Percentiles rank a stretch among this genome's conserved stretches.
Evolutionary conservation across 495 filamentous ascomycete species (phyloP).

Genomic region (Penicillium cataractarum): DNA sequence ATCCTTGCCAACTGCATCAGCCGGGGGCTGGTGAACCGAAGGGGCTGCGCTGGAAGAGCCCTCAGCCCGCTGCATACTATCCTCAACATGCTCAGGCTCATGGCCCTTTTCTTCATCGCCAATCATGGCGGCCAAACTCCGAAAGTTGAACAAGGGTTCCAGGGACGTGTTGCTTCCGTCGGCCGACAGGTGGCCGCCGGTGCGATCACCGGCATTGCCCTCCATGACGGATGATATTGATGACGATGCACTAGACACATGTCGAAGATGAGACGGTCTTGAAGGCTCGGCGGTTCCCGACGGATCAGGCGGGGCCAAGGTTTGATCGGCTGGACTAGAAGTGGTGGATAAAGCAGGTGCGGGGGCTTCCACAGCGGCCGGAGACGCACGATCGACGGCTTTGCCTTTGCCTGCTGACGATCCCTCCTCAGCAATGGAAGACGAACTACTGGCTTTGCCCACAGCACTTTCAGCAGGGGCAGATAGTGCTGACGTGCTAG

Average conservation of each 20-base stretch:
- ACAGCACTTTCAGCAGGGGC: constrained; percentile 29
- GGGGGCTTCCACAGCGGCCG: constrained; percentile 9
- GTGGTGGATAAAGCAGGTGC: constrained; percentile 2
- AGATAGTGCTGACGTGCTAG: constrained; percentile 43
- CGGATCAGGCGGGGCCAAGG: constrained; percentile 20
- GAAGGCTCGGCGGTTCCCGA: constrained; percentile 40
- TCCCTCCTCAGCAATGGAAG: constrained; percentile 43
- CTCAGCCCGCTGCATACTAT: constrained; percentile 28
- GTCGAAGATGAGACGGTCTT: constrained; percentile 69
- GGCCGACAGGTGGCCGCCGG: constrained; percentile 37
- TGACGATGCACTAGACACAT: constrained; percentile 83
- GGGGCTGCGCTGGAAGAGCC: constrained; percentile 32
- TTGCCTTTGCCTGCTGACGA: constrained; percentile 72
- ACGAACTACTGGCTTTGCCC: constrained; percentile 43
- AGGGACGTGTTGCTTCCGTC: constrained; percentile 57
- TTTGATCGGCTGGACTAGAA: constrained; percentile 18
- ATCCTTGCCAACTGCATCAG: background rate
- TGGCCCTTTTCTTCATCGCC: constrained; percentile 63
- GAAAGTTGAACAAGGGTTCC: constrained; percentile 90
- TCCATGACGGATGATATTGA: constrained; percentile 75
- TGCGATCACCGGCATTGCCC: constrained; percentile 56
- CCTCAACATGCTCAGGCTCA: constrained; percentile 51
- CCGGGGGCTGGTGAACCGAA: constrained; percentile 24
- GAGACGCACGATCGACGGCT: constrained; percentile 63
- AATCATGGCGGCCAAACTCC: constrained; percentile 84